Evolutionary conservation across 176 grass and related monocot genomes (phyloP), one percentile per base, ranked within the genome.

Genomic region (Zizania latifolia): DNA sequence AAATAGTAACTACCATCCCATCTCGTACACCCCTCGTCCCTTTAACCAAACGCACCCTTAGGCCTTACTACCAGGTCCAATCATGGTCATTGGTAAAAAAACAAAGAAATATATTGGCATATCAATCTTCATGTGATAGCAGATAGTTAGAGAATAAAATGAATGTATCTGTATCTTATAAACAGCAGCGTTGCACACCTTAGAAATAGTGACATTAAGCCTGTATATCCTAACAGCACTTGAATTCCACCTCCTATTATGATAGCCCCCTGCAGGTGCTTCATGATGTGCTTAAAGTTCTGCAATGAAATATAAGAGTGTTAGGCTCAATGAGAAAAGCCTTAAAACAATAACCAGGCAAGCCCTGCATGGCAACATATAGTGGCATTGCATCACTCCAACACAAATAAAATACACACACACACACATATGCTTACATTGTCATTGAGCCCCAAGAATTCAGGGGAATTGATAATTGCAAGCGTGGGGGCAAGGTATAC

Each of bases 281-380:
- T 99, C 95, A 99, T 99, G 71, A 94, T 90, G 38, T 99, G 95
- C 78, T 90, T 99, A 87, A 99, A 99, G 40, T 81, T 99, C 95
- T 99, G 91, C 85, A 86, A 73, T 53, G 16, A 34, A 35, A 67
- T 22, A 48, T 10, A 48, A 33, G 8, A n/a, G n/a, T n/a, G 65
- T 43, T 83, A 58, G 72, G 41, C n/a, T 60, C 7, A n/a, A 40
- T 53, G 33, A 33, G 8, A 54, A 61, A 31, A 26, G 37, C 23
- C 21, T 2, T 22, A 46, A 43, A 78, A 35, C 32, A 58, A 82
- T 45, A 22, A 50, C 3, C 61, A 54, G 41, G 29, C n/a, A 22
- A 62, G 11, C 10, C 8, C 58, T 33, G 21, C 21, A 71, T 60
- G 57, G 74, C 63, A 58, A 65, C 16, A 70, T 64, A n/a, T n/a